Evolutionary conservation across 306 rosid species (phyloP), one percentile per base, ranked within the genome.

Genomic region (Cajanus cajan): DNA sequence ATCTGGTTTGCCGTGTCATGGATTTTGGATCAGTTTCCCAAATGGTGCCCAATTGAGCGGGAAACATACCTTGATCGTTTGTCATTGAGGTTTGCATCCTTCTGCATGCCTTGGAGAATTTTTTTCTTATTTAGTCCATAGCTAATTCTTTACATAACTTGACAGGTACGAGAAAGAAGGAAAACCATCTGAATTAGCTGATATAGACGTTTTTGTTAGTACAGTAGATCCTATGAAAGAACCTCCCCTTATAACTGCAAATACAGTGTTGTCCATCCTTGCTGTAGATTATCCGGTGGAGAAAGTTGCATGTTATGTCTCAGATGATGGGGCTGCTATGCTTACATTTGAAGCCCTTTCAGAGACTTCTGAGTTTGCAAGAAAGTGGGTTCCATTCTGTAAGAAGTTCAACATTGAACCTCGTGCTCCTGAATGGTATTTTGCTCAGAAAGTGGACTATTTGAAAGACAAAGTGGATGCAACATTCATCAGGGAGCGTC

Each of bases 291-390:
- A 91, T 85, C 97, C 96, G 0, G 92, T 93, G 39, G 96, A 90
- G 71, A 91, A 93, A 88, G 97, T 93, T 39, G 84, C 98, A 16
- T 93, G 98, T 86, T 91, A 93, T 58, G 98, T 93, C 83, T 90
- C 98, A 22, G 98, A 93, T 71, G 98, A 93, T 77, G 98, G 98
- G 77, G 97, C 98, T 34, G 97, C 98, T 63, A 93, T 93, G 98
- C 97, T 93, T 50, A 88, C 98, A 68, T 93, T 93, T 84, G 98
- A 93, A 82, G 98, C 96, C 40, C 92, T 93, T 73, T 93, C 98
- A 4, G 98, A 93, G 76, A 91, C 98, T 67, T 90, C 98, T 7
- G 98, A 93, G 84, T 93, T 93, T 82, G 98, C 97, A 34, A 86
- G 98, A 52, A 93, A 93, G 82, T 93, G 98, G 98, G 98, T 93